Conservation (phyloP, 208 protist genomes). For the Chromosphaera perkinsii region DNA sequence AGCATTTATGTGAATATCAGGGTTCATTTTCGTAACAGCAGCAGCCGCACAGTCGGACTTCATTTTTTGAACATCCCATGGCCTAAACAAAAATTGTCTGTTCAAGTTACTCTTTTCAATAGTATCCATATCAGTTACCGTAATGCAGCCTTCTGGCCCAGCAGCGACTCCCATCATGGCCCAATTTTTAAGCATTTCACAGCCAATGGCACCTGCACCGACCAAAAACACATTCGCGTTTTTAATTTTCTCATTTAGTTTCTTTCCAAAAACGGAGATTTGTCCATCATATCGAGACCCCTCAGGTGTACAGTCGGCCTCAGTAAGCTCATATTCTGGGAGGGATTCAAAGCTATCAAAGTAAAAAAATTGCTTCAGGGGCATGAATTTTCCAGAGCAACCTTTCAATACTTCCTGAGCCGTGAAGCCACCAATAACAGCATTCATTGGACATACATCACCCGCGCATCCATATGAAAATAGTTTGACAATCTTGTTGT, state of each 20-base stretch:
- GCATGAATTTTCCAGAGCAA: conserved; percentile 88
- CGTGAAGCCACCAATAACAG: conserved; percentile 77
- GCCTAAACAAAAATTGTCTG: conserved; percentile 97
- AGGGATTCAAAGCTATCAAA: conserved; percentile 83
- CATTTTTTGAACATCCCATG: conserved; percentile 77
- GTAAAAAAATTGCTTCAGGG: conserved; percentile 77
- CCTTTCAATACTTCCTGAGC: conserved; percentile 78
- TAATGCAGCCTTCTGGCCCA: conserved; percentile 45
- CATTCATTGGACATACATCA: conserved; percentile 12
- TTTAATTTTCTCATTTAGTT: conserved; percentile 64
- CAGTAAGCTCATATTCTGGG: conserved; percentile 7
- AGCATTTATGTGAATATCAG: conserved; percentile 61
- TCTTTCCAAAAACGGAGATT: conserved; percentile 84
- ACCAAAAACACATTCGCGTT: conserved; percentile 75
- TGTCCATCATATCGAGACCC: conserved; percentile 83
- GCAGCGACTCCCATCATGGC: conserved; percentile 90
- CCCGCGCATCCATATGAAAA: conserved; percentile 3
- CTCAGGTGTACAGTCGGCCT: conserved; percentile 16
- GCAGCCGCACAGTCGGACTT: conserved; percentile 87
- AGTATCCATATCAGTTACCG: conserved; percentile 97
- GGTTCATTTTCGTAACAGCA: conserved; percentile 86
- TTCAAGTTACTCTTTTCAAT: conserved; percentile 99
- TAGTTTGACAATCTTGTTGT: not conserved
- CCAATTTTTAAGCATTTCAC: conserved; percentile 94
- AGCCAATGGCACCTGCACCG: conserved; percentile 94